phyloP scores from a whole-genome alignment of 2,329 filamentous ascomycete species.

The Aspergillus cejpii region DNA sequence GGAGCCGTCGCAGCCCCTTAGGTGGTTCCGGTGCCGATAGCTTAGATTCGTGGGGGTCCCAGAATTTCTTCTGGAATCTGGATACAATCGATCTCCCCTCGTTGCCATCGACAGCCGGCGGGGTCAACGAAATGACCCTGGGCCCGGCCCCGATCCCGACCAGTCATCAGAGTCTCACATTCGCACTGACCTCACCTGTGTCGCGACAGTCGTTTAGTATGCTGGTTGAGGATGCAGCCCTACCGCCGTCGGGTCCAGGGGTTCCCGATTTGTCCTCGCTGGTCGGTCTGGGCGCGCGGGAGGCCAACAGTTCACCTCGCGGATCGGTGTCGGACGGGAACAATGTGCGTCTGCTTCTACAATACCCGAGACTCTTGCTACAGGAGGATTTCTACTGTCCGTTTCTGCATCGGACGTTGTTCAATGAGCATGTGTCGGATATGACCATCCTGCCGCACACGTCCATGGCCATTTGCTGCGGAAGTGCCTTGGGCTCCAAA shows the following conservation, averaged over 20 bases:
- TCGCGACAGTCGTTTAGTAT: neutral
- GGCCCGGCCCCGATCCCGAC: neutral
- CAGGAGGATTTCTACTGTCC: conserved; percentile 13
- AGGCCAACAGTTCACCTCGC: neutral
- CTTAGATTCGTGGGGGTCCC: conserved; percentile 1
- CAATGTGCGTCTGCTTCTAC: conserved; percentile 7
- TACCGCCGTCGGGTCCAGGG: neutral
- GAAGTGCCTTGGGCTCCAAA: conserved; percentile 10
- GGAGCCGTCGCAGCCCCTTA: conserved; percentile 1
- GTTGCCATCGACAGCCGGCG: neutral
- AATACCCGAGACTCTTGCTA: conserved; percentile 16
- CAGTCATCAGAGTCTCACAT: neutral
- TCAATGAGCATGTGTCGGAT: conserved; percentile 15
- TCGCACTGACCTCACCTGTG: neutral
- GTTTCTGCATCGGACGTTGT: conserved; percentile 16
- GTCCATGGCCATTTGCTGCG: conserved; percentile 21
- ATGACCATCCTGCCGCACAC: conserved; percentile 16
- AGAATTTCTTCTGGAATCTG: conserved; percentile 1
- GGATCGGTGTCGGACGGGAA: neutral
- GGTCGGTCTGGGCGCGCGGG: neutral
- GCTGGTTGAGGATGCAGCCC: neutral
- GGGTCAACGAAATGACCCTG: neutral
- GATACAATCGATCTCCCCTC: conserved; percentile 1
- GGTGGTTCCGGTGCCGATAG: neutral
- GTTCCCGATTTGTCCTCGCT: neutral